phyloP scores from a whole-genome alignment of 2,329 filamentous ascomycete species.

The Dactylellina drechsleri region DNA sequence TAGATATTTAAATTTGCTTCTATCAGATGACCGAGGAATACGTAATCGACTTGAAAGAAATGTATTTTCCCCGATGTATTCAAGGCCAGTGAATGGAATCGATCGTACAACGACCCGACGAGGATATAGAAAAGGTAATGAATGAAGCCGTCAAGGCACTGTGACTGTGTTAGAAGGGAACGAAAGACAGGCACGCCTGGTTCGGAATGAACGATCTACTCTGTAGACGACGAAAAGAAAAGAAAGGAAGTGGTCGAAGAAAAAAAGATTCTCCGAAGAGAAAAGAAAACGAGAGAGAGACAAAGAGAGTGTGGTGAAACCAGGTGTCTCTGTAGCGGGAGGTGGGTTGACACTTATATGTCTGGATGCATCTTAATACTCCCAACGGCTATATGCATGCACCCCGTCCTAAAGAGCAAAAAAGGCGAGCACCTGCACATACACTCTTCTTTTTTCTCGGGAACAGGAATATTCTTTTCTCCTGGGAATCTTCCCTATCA shows the following conservation, averaged over 20 bases:
- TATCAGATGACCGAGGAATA: no score
- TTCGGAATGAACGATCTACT: conserved; percentile 27
- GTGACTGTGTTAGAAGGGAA: conserved; percentile 18
- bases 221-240: conserved; percentile 43
- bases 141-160: conserved; percentile 33
- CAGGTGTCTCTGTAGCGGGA: conserved; percentile 18
- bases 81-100: conserved; percentile 26
- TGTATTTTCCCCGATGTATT: conserved; percentile 19
- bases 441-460: no score
- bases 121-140: conserved; percentile 1
- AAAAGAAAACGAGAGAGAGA: conserved; percentile 6
- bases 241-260: background rate
- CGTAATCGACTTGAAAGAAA: background rate
- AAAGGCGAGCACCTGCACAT: conserved; percentile 35
- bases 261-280: conserved; percentile 11
- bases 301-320: conserved; percentile 29
- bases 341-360: conserved; percentile 35
- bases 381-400: background rate
- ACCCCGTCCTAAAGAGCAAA: conserved; percentile 35
- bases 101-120: conserved; percentile 41
- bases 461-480: no score
- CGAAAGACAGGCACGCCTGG: conserved; percentile 18
- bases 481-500: conserved; percentile 5
- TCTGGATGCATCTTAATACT: background rate
- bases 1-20: no score